Evolutionary conservation across 371 early-diverging fungal species (phyloP), one percentile per base, ranked within the genome.

Genomic region (Mucor circinelloides): DNA sequence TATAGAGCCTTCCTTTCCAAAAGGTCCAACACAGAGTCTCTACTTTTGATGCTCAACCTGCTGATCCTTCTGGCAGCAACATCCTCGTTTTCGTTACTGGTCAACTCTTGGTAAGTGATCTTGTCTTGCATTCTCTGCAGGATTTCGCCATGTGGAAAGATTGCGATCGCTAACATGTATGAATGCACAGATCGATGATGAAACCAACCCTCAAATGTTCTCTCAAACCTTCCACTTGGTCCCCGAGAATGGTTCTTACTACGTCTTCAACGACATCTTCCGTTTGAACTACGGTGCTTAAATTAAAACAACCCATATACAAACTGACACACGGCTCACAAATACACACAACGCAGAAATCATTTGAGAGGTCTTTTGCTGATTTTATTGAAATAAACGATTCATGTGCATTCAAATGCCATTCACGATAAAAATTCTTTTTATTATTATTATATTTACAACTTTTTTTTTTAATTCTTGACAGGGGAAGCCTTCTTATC

Each of bases 61-160:
- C 85, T 68, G 73, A 75, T 66, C 88, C 89, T 50, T 62, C 52
- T 21, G 57, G 64, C 62, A 81, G 78, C 42, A 67, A 87, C 21
- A 80, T 95, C 28, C 54, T 96, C 30, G 91, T 97, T 57, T 54
- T 78, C 21, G 95, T 96, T n/a, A 94, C 95, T 62, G 97, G 97
- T 66, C 89, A 88, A 74, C 87, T 97, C 19, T 70, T 91, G 77
- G 94, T 92, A 88, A 65, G 81, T 66, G 2, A 7, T 3, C 31
- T 25, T 48, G 2, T 36, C 60, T 27, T 10, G 36, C 36, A 36
- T 12, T 36, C 10, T 12, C 36, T 50, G 25, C 13, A 12, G 13
- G 25, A 23, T 50, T 23, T 50, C 30, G 31, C n/a, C n/a, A 3
- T 63, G 10, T 52, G 10, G 21, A 48, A 48, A 28, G 12, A 42